These are phyloP conservation scores for Pouteria glomerata DNA, from an alignment of 148 eudicot species.

Conservation along the genomic window DNA sequence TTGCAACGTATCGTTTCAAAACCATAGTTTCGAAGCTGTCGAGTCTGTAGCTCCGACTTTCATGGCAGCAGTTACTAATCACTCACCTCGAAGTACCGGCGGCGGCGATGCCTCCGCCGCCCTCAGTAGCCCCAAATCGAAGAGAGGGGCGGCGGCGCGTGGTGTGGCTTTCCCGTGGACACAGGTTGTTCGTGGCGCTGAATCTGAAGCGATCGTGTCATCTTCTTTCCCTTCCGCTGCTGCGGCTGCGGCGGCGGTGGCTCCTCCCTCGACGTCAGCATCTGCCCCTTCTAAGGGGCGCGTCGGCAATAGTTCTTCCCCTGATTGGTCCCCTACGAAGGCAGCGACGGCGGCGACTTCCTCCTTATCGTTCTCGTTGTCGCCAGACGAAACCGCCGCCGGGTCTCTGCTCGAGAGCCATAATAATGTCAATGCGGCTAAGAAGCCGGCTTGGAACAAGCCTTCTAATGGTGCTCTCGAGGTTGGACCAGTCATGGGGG, in stretches of 20 bases:
- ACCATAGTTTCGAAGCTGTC: conserved; percentile 18
- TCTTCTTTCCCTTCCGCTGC: conserved; percentile 10
- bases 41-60: not conserved
- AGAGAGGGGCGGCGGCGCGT: conserved; percentile 12
- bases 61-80: conserved; percentile 34
- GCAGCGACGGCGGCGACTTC: not conserved
- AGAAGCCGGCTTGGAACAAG: conserved; percentile 57
- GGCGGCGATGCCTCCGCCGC: conserved; percentile 7
- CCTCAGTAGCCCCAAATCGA: conserved; percentile 14
- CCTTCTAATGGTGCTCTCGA: conserved; percentile 43
- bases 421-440: conserved; percentile 38
- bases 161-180: conserved; percentile 38
- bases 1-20: conserved; percentile 10
- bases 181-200: conserved; percentile 35
- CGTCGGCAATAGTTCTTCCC: not conserved
- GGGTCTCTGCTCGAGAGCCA: conserved; percentile 21
- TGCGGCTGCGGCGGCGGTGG: not conserved
- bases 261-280: conserved; percentile 12
- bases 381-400: conserved; percentile 11
- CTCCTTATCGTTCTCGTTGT: not conserved
- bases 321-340: conserved; percentile 6
- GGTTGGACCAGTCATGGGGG: conserved; percentile 62
- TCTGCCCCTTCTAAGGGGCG: conserved; percentile 2
- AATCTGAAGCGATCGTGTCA: conserved; percentile 26
- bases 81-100: conserved; percentile 7